Base-by-base conservation (phyloP, 768 basidiomycete species). In the Paxillus rubicundulus region DNA sequence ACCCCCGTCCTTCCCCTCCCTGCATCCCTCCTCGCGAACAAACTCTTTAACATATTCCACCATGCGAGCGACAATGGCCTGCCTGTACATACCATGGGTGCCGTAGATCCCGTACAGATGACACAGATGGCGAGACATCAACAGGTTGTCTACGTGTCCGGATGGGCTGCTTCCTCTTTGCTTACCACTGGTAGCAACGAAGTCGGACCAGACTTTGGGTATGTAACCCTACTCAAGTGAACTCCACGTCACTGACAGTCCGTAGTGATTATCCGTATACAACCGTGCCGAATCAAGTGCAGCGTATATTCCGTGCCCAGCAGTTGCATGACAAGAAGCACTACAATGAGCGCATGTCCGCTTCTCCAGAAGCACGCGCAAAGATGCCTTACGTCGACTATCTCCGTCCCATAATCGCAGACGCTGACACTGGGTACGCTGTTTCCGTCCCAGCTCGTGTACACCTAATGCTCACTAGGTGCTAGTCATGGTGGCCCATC, bases 281-380 rank as follows among this genome's bases (percentile, higher is more conserved):
- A 9, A 96, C 93, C 1, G 92, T 98, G 14, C 94, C 95, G 20
- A 96, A 97, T 66, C 93, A 96, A 67, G 94, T 97, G 0, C 89
- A 96, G 50, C 81, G 92, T 44, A 78, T 97, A 46, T 90, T 91
- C 74, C 89, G 91, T 47, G 90, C 94, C 0, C 95, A 97, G 68
- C 88, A 91, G 61, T 75, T 93, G 50, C 93, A 97, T 65, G 93
- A 97, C 74, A 86, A 84, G 72, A 96, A 95, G 64, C 88, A 94
- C 62, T 93, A 90, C 62, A 91, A 95, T 61, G 91, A 92, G 61
- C 83, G 92, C 30, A 76, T 91, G 71, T 75, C 79, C 14, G 76
- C 81, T 36, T 76, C 84, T 24, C 73, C 77, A 5, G 86, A 86
- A 57, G 77, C 81, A 54, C 78, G 89, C 45, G 78, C 77, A 27